Evolutionary conservation across 768 basidiomycete species (phyloP).

Genomic region (Suillus bovinus): DNA sequence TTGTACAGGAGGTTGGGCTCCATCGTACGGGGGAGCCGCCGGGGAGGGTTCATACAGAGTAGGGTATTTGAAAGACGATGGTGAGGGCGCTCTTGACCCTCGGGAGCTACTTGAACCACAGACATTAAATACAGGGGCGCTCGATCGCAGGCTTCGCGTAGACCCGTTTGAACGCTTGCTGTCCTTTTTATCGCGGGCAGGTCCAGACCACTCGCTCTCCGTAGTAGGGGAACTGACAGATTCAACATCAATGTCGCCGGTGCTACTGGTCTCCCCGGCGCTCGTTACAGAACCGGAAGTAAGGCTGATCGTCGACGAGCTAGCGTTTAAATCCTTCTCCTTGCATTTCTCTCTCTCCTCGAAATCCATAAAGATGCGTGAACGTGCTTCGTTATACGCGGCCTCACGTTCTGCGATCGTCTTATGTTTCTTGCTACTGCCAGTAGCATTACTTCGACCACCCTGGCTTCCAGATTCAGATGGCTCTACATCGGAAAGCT

Average conservation of each 20-base stretch:
- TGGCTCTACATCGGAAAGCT: conserved; percentile 76
- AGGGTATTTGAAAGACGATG: conserved; percentile 70
- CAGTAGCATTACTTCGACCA: conserved; percentile 64
- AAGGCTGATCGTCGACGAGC: conserved; percentile 73
- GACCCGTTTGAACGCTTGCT: conserved; percentile 54
- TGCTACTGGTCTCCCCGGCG: conserved; percentile 58
- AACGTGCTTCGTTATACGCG: conserved; percentile 86
- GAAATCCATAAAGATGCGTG: conserved; percentile 84
- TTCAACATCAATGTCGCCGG: conserved; percentile 63
- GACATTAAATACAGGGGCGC: conserved; percentile 47
- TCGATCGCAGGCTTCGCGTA: conserved; percentile 59
- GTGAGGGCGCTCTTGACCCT: conserved; percentile 72
- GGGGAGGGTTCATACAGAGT: conserved; percentile 65
- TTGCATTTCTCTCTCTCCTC: conserved; percentile 69
- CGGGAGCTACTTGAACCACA: conserved; percentile 64
- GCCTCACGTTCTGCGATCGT: conserved; percentile 87
- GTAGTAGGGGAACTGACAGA: conserved; percentile 70
- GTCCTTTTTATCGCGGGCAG: conserved; percentile 59
- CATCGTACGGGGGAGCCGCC: conserved; percentile 28
- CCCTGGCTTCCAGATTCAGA: conserved; percentile 80
- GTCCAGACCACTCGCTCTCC: conserved; percentile 80
- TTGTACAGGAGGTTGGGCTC: conserved; percentile 33
- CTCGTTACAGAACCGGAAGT: conserved; percentile 65
- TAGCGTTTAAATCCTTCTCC: conserved; percentile 72
- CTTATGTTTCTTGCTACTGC: conserved; percentile 65